Conservation (phyloP, 257 asterid genomes). For the Nyctanthes arbortristis region DNA sequence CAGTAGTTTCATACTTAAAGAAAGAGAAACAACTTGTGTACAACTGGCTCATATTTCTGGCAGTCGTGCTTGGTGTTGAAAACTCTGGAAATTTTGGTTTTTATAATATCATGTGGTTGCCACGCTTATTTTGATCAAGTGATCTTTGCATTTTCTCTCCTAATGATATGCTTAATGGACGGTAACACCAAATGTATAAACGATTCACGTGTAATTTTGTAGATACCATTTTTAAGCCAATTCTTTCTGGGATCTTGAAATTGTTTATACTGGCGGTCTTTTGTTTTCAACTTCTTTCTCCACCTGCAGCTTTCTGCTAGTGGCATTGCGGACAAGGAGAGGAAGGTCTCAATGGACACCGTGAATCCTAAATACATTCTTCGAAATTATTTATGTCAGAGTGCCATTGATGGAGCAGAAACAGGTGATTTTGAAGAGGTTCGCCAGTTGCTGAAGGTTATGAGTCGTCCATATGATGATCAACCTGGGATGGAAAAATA, state of each 20-base stretch:
- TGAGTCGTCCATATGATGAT: slow-evolving; percentile 77
- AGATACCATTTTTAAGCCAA: not conserved
- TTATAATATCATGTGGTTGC: not conserved
- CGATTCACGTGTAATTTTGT: not conserved
- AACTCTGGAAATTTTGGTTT: not conserved
- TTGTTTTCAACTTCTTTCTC: not conserved
- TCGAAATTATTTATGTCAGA: slow-evolving; percentile 86
- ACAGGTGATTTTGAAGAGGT: slow-evolving; percentile 85
- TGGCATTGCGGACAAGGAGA: slow-evolving; percentile 64
- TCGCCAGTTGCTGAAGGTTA: slow-evolving; percentile 63
- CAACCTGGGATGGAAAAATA: slow-evolving; percentile 98
- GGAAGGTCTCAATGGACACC: slow-evolving; percentile 79
- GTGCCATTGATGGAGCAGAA: slow-evolving; percentile 96
- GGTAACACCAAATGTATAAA: not conserved
- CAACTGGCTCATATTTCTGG: not conserved
- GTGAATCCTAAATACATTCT: slow-evolving; percentile 88
- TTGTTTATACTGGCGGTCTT: not conserved
- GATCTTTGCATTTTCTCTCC: not conserved
- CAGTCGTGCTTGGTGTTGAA: not conserved
- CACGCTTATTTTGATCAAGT: not conserved
- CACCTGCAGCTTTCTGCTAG: slow-evolving; percentile 57
- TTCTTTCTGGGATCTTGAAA: not conserved
- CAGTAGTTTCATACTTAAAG: not conserved
- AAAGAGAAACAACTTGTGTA: not conserved
- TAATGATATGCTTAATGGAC: not conserved